Percentiles rank a stretch among this genome's conserved stretches.
Evolutionary conservation across 257 asterid species (phyloP).

Genomic region (Ballota nigra): DNA sequence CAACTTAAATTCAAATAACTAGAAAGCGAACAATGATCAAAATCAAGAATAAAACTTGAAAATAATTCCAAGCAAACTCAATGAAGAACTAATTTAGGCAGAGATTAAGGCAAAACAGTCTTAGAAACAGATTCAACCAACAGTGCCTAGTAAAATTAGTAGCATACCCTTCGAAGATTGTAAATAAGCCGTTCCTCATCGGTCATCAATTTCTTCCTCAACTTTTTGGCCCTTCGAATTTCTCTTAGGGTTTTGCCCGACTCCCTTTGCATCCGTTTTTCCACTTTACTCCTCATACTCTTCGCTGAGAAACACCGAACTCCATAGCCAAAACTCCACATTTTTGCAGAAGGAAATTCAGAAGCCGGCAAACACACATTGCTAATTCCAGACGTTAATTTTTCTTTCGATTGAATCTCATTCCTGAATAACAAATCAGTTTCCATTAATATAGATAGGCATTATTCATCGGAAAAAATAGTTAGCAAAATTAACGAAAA

Average conservation of each 20-base stretch:
- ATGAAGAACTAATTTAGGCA: background rate
- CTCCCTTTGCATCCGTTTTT: constrained; percentile 63
- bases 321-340: constrained; percentile 45
- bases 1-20: background rate
- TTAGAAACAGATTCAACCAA: background rate
- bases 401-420: constrained; percentile 19
- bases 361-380: constrained; percentile 13
- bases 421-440: constrained; percentile 21
- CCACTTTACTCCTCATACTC: constrained; percentile 98
- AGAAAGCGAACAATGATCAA: background rate
- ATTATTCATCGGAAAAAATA: background rate
- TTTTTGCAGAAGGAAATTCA: constrained; percentile 22
- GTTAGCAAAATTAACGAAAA: background rate
- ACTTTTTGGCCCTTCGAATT: constrained; percentile 74
- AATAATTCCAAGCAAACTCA: constrained; percentile 5
- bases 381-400: constrained; percentile 22
- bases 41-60: background rate
- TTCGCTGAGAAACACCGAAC: constrained; percentile 63
- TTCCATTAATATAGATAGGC: background rate
- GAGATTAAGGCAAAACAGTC: background rate
- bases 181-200: constrained; percentile 60
- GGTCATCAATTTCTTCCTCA: constrained; percentile 70
- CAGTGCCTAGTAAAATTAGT: background rate
- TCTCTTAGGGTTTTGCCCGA: constrained; percentile 72
- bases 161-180: constrained; percentile 76